These are phyloP conservation scores for Phytophthora europaea DNA, from an alignment of 352 stramenopile species.

Conservation along the genomic window DNA sequence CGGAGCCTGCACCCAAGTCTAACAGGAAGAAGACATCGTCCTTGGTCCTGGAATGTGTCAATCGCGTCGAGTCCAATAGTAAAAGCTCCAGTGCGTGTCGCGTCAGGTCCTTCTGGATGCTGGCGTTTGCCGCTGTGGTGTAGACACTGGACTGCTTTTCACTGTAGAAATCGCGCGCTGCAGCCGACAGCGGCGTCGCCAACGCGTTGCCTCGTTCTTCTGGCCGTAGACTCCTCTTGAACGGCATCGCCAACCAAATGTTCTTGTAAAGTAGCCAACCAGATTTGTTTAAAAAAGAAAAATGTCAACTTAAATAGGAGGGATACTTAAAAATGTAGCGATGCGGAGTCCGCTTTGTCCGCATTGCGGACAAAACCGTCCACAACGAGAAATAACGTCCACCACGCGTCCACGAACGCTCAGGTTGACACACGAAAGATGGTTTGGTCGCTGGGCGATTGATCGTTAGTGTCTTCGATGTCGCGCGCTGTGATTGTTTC, in stretches of 20 bases:
- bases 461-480: slow-evolving; percentile 40
- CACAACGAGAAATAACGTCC: slow-evolving; percentile 7
- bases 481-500: slow-evolving; percentile 34
- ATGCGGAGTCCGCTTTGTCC: no score
- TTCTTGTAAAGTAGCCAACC: slow-evolving; percentile 8
- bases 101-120: slow-evolving; percentile 79
- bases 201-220: slow-evolving; percentile 56
- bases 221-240: slow-evolving; percentile 46
- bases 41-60: slow-evolving; percentile 15
- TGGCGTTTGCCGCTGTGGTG: slow-evolving; percentile 71
- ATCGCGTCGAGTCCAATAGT: slow-evolving; percentile 21
- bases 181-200: slow-evolving; percentile 44
- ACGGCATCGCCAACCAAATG: slow-evolving; percentile 55
- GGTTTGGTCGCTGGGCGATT: slow-evolving; percentile 41
- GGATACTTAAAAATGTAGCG: neutral
- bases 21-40: slow-evolving; percentile 53
- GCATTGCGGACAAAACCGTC: slow-evolving; percentile 3
- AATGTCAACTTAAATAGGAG: slow-evolving; percentile 22
- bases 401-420: neutral
- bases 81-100: slow-evolving; percentile 71
- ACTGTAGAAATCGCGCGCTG: slow-evolving; percentile 71
- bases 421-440: slow-evolving; percentile 38
- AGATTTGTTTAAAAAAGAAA: slow-evolving; percentile 13
- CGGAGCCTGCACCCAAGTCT: slow-evolving; percentile 78
- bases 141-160: slow-evolving; percentile 70